Percentiles rank a stretch among this genome's conserved stretches.
phyloP scores from a whole-genome alignment of 2,329 filamentous ascomycete species.

The Arthrinium phaeospermum region DNA sequence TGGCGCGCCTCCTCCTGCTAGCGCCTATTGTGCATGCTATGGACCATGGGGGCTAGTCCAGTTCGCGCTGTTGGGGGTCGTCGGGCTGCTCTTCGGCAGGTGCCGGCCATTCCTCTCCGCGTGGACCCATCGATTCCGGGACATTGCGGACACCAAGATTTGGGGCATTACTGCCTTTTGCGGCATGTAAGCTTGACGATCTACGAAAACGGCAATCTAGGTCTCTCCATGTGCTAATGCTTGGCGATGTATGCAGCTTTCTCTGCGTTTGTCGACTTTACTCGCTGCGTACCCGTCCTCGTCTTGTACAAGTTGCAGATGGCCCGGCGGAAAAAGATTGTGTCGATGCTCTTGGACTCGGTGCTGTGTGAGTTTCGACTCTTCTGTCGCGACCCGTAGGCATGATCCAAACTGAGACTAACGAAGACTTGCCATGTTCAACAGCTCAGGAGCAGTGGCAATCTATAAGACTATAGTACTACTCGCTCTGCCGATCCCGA shows the following conservation, averaged over 20 bases:
- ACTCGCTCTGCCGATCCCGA: background rate
- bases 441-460: background rate
- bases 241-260: background rate
- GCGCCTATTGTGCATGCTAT: background rate
- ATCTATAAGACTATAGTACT: background rate
- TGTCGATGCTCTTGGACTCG: background rate
- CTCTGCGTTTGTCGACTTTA: slow-evolving; percentile 4
- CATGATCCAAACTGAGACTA: background rate
- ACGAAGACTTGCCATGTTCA: background rate
- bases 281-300: background rate
- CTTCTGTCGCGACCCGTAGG: background rate
- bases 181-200: slow-evolving; percentile 40
- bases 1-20: background rate
- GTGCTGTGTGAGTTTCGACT: background rate
- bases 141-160: background rate
- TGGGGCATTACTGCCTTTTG: background rate
- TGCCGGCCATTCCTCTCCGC: background rate
- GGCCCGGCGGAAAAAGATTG: background rate
- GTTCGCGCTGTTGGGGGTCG: background rate
- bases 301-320: background rate
- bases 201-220: background rate
- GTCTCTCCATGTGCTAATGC: background rate
- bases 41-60: background rate
- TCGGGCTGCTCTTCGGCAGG: slow-evolving; percentile 8
- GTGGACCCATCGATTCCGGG: background rate